Evolutionary conservation across 2,329 filamentous ascomycete genomes (phyloP).

Genomic region (Penicillium verrucosum): DNA sequence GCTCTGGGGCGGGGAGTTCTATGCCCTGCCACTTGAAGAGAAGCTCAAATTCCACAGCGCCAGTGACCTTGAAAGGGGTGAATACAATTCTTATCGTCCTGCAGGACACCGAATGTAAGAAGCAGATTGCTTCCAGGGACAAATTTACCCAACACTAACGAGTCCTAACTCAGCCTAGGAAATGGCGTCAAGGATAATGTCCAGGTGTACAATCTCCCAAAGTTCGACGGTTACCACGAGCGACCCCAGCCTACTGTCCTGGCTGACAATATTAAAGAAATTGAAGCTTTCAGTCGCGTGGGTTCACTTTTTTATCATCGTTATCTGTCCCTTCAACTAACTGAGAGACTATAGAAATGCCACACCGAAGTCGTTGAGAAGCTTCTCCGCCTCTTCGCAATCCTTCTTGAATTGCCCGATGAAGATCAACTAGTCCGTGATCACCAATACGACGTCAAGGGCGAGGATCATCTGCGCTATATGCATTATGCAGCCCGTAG

Average conservation of each 20-base stretch:
- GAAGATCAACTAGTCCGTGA: constrained; percentile 56
- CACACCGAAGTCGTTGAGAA: constrained; percentile 34
- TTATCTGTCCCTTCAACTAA: not conserved
- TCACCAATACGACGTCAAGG: constrained; percentile 57
- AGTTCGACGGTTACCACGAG: constrained; percentile 51
- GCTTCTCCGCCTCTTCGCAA: constrained; percentile 59
- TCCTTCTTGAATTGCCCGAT: constrained; percentile 58
- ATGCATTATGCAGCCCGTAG: constrained; percentile 57
- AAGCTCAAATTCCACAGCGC: constrained; percentile 54
- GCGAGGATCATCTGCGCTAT: constrained; percentile 61
- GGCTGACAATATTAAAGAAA: constrained; percentile 51
- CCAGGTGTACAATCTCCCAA: constrained; percentile 60
- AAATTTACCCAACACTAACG: constrained; percentile 1
- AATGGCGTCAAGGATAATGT: constrained; percentile 53
- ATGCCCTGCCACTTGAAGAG: constrained; percentile 55
- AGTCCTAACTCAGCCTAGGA: constrained; percentile 24
- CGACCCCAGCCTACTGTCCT: constrained; percentile 49
- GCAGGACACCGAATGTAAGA: constrained; percentile 41
- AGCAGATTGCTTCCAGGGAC: not conserved
- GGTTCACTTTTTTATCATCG: not conserved
- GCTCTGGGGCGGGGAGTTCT: constrained; percentile 58
- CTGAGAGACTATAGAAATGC: constrained; percentile 23
- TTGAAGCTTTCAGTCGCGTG: constrained; percentile 53
- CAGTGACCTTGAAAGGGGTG: constrained; percentile 50
- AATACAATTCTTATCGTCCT: constrained; percentile 58